These are phyloP conservation scores for Eucalyptus shirleyi DNA, from an alignment of 345 rosid species.

Conservation along the genomic window DNA sequence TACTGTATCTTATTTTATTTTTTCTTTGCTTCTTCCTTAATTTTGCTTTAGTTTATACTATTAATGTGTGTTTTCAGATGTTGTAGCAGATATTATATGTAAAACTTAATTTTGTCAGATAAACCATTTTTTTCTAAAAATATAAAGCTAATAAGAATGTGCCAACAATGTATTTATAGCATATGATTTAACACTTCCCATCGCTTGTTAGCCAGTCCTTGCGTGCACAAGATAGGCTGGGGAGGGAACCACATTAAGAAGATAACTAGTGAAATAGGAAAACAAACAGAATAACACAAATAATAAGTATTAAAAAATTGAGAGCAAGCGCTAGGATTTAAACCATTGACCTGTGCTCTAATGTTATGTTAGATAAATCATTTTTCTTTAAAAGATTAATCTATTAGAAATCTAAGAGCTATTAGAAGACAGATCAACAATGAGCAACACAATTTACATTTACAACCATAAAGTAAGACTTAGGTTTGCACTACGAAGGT, in stretches of 20 bases:
- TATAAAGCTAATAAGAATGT: fast-evolving
- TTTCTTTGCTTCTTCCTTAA: background rate
- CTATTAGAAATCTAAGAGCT: too few species aligned
- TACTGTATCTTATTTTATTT: background rate
- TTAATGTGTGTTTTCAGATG: too few species aligned
- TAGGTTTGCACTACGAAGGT: background rate
- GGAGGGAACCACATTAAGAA: background rate
- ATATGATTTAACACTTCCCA: too few species aligned
- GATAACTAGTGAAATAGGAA: too few species aligned
- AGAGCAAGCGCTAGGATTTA: background rate
- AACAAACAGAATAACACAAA: too few species aligned
- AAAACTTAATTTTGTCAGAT: background rate
- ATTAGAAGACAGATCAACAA: background rate
- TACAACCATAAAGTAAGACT: too few species aligned
- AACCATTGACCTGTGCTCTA: background rate
- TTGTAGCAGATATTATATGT: too few species aligned
- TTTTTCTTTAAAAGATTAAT: background rate
- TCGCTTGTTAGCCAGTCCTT: background rate
- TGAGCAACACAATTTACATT: background rate
- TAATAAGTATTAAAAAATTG: too few species aligned
- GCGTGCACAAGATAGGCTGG: fast-evolving
- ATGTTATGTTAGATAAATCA: background rate
- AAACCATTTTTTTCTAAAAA: fast-evolving
- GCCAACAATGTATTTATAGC: background rate
- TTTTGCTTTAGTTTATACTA: background rate